A percentile compares a stretch with the other conserved stretches of the same genome.
phyloP scores from a whole-genome alignment of 2,329 filamentous ascomycete species.

The Aspergillus thermomutatus region DNA sequence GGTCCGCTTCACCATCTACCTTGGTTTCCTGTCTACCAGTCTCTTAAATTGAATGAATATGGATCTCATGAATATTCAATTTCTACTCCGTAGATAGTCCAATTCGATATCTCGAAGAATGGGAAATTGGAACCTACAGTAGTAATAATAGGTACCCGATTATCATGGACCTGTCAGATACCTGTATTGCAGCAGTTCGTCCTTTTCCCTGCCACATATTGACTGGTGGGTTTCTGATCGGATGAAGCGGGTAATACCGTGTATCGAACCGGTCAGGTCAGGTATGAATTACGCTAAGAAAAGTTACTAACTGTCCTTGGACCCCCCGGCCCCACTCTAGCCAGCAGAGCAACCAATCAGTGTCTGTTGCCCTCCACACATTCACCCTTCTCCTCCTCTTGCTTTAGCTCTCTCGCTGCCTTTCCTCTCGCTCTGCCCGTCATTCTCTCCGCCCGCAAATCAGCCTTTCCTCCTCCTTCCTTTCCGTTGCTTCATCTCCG shows the following conservation, averaged over 20 bases:
- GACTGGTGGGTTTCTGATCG: background rate
- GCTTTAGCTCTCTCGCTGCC: constrained; percentile 7
- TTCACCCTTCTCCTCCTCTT: constrained; percentile 9
- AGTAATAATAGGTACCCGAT: background rate
- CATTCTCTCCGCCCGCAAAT: constrained; percentile 9
- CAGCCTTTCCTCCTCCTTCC: constrained; percentile 10
- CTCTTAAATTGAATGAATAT: background rate
- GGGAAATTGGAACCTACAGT: background rate
- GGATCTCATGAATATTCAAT: background rate
- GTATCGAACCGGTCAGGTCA: background rate
- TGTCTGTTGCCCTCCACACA: constrained; percentile 9
- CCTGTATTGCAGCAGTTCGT: background rate
- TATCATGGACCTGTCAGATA: background rate
- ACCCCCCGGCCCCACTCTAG: background rate
- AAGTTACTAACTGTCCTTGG: constrained; percentile 1
- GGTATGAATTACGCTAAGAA: constrained; percentile 1
- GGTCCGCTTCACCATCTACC: too few species aligned
- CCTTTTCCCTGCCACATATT: background rate
- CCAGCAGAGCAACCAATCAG: constrained; percentile 8
- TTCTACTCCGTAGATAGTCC: background rate
- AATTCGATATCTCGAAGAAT: background rate
- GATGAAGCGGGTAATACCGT: background rate
- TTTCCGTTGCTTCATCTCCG: constrained; percentile 16
- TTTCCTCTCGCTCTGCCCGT: constrained; percentile 16
- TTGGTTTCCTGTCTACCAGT: too few species aligned